Evolutionary conservation across 176 grass and related monocot species (phyloP), one percentile per base, ranked within the genome.

Genomic region (Zea luxurians): DNA sequence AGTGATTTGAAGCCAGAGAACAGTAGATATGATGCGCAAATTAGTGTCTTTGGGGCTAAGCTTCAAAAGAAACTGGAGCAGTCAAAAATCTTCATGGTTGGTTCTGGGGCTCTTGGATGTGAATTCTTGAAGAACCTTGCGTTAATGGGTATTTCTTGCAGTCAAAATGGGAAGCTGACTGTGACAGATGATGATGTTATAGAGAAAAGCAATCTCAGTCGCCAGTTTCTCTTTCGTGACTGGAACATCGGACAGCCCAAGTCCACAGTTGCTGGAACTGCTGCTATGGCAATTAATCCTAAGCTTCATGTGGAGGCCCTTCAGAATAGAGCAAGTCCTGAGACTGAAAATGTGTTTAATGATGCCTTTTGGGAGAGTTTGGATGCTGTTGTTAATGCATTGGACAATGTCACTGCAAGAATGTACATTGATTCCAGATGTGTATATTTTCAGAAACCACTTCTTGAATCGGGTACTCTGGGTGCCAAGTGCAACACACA

Each of bases 111-210:
- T 35, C 82, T 97, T 71, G 94, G 94, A 68, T 97, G 94, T 50
- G 94, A 97, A 53, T 97, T 97, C 54, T 82, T 97, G 67, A 97
- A 97, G 78, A 97, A 97, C 84, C 41, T 97, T 63, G 91, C 87
- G 5, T 59, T 97, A 58, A 93, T 97, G 94, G 94, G 94, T 48
- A 88, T 97, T 81, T 97, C 90, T 57, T 97, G 91, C 78, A 82
- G 69, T 68, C 43, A 74, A 40, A 91, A 77, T 76, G 91, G 94
- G 52, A 93, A 87, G 47, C 76, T 97, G 63, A 97, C 84, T 15
- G 72, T 93, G 66, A 97, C 94, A 81, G 94, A 97, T 89, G 94
- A 97, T 52, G 91, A 97, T 87, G 85, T 97, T n/a, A 97, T 93
- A 86, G 91, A 97, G 81, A 97, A 91, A 82, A 97, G 94, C 68